Evolutionary conservation across 2,329 filamentous ascomycete genomes (phyloP).

Genomic region (Ascochyta lentis): DNA sequence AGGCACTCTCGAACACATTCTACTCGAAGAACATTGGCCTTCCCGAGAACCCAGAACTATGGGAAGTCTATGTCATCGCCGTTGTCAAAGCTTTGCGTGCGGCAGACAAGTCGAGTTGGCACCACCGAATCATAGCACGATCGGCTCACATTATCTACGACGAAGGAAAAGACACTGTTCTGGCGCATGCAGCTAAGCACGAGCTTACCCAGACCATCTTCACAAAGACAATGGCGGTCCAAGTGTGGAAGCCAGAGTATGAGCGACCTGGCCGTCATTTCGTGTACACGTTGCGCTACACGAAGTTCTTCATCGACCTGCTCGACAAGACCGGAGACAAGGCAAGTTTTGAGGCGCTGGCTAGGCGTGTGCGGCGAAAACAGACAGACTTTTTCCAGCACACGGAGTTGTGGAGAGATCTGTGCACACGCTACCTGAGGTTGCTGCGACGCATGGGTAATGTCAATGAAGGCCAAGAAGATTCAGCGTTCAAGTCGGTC

Average conservation of each 20-base stretch:
- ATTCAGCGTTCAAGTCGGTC: conserved; percentile 68
- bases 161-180: conserved; percentile 58
- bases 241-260: conserved; percentile 92
- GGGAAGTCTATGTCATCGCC: conserved; percentile 68
- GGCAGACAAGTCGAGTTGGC: conserved; percentile 93
- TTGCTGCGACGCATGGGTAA: conserved; percentile 64
- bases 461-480: conserved; percentile 68
- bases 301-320: conserved; percentile 78
- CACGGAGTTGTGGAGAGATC: conserved; percentile 66
- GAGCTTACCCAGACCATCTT: conserved; percentile 86
- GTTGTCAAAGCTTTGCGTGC: conserved; percentile 65
- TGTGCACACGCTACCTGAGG: conserved; percentile 64
- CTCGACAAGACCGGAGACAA: conserved; percentile 78
- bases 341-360: conserved; percentile 75
- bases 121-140: conserved; percentile 86
- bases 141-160: conserved; percentile 69
- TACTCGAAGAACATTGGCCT: conserved; percentile 61
- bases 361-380: conserved; percentile 81
- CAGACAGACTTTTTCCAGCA: conserved; percentile 75
- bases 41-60: conserved; percentile 59
- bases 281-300: conserved; percentile 88
- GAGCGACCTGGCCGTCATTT: conserved; percentile 87
- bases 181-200: conserved; percentile 70
- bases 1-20: conserved; percentile 59
- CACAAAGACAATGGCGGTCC: conserved; percentile 92